phyloP scores from a whole-genome alignment of 331 rosid species.

The Pyrus hybrid region DNA sequence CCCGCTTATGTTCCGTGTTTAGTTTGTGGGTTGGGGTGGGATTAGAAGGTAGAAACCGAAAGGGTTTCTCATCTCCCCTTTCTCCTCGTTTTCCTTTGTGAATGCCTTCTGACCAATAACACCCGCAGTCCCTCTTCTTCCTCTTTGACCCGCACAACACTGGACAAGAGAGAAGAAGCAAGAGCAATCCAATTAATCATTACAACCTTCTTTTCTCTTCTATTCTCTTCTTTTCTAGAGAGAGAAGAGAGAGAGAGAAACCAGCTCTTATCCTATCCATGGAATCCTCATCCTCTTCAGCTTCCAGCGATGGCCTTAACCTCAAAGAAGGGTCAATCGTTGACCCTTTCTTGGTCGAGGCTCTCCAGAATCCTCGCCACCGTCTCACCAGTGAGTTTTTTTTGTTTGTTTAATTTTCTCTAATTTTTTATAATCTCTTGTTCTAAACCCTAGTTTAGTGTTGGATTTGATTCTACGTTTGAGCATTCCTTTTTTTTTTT shows the following conservation, averaged over 20 bases:
- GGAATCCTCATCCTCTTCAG: slow-evolving; percentile 33
- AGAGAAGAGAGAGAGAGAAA: background rate
- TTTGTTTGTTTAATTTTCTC: background rate
- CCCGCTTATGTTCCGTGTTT: too few relatives aligned
- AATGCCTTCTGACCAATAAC: background rate
- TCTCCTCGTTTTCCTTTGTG: too few relatives aligned
- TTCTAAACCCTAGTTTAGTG: background rate
- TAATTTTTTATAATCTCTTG: background rate
- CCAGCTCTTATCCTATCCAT: slow-evolving; percentile 19
- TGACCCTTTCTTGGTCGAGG: slow-evolving; percentile 91
- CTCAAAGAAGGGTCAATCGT: slow-evolving; percentile 52
- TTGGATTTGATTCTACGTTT: background rate
- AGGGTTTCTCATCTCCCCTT: too few relatives aligned
- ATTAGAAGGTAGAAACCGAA: too few relatives aligned
- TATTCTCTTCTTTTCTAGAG: background rate
- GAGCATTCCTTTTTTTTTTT: too few relatives aligned
- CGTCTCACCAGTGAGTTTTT: slow-evolving; percentile 62
- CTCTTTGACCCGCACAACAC: background rate
- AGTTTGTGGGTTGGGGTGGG: too few relatives aligned
- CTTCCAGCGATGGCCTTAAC: slow-evolving; percentile 29
- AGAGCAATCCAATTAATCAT: background rate
- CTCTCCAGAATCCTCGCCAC: slow-evolving; percentile 90
- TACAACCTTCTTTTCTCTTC: too few relatives aligned
- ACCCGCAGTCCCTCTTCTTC: slow-evolving; percentile 15
- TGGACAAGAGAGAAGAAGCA: slow-evolving; percentile 9